phyloP scores from a whole-genome alignment of 345 rosid genomes.

The Limnanthes douglasii region DNA sequence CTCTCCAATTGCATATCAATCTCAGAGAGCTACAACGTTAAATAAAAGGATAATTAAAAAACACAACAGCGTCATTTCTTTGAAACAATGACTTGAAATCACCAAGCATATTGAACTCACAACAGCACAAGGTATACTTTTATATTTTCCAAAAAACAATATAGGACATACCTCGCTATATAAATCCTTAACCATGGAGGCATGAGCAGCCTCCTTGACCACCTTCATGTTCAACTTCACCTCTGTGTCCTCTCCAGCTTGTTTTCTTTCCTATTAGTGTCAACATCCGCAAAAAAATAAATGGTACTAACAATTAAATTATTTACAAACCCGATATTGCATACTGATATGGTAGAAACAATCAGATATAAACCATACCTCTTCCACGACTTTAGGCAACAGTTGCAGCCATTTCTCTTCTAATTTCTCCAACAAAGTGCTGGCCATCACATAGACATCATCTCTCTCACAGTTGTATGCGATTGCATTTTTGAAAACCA shows the following conservation, averaged over 20 bases:
- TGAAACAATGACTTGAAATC: not conserved
- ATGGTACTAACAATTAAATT: too few species aligned
- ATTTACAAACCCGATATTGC: too few species aligned
- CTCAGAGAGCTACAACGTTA: conserved; percentile 37
- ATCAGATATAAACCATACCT: conserved; percentile 22
- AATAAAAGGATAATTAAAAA: conserved; percentile 2
- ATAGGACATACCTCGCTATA: conserved; percentile 39
- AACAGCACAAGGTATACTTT: not conserved
- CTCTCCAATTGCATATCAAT: conserved; percentile 43
- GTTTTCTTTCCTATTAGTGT: conserved; percentile 62
- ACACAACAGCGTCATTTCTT: not conserved
- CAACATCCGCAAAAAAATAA: conserved; percentile 1
- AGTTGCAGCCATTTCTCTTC: conserved; percentile 73
- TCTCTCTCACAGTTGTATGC: conserved; percentile 53
- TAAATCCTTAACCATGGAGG: conserved; percentile 37
- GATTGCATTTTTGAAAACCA: conserved; percentile 79
- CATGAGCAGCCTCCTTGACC: conserved; percentile 43
- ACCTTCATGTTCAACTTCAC: conserved; percentile 27
- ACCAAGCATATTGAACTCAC: too few species aligned
- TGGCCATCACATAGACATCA: conserved; percentile 66
- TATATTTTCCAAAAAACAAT: not conserved
- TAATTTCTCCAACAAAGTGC: conserved; percentile 43
- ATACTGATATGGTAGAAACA: too few species aligned
- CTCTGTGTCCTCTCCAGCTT: conserved; percentile 32
- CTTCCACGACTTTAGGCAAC: conserved; percentile 66